phyloP scores from a whole-genome alignment of 2,329 filamentous ascomycete species.

The Aspergillus puulaauensis region DNA sequence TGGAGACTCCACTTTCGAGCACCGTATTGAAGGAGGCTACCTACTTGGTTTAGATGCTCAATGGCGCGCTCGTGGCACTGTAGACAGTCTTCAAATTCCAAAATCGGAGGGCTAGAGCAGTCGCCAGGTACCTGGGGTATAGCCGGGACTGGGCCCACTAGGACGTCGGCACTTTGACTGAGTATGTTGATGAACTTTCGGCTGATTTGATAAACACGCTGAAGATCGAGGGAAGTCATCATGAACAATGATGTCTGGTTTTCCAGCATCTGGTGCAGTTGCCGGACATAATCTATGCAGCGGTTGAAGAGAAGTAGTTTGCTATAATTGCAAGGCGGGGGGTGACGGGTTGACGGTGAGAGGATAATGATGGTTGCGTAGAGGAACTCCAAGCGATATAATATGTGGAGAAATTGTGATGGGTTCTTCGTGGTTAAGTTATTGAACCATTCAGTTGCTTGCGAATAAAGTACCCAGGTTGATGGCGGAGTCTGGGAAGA shows the following conservation, averaged over 20 bases:
- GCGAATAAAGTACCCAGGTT: conserved; percentile 41
- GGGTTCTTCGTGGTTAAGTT: conserved; percentile 67
- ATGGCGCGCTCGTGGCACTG: conserved; percentile 34
- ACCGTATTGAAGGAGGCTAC: conserved; percentile 34
- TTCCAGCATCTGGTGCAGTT: conserved; percentile 67
- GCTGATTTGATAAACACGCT: conserved; percentile 73
- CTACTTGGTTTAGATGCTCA: conserved; percentile 32
- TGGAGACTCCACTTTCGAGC: conserved; percentile 35
- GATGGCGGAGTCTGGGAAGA: conserved; percentile 62
- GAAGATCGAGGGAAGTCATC: conserved; percentile 82
- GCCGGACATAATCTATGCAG: conserved; percentile 75
- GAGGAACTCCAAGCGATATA: conserved; percentile 83
- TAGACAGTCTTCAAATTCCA: conserved; percentile 32
- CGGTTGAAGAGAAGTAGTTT: conserved; percentile 84
- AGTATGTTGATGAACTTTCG: conserved; percentile 58
- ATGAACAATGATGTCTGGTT: conserved; percentile 62
- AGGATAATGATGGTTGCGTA: conserved; percentile 92
- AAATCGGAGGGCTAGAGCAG: conserved; percentile 31
- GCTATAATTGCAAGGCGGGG: conserved; percentile 69
- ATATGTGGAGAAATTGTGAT: conserved; percentile 64
- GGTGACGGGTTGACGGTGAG: conserved; percentile 73
- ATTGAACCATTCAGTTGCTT: conserved; percentile 77
- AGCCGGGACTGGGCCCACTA: conserved; percentile 35
- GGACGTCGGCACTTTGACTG: conserved; percentile 51
- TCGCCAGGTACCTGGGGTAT: conserved; percentile 30